Conservation (phyloP, 116 monocot species). For the Papilionanthe hybrid region DNA sequence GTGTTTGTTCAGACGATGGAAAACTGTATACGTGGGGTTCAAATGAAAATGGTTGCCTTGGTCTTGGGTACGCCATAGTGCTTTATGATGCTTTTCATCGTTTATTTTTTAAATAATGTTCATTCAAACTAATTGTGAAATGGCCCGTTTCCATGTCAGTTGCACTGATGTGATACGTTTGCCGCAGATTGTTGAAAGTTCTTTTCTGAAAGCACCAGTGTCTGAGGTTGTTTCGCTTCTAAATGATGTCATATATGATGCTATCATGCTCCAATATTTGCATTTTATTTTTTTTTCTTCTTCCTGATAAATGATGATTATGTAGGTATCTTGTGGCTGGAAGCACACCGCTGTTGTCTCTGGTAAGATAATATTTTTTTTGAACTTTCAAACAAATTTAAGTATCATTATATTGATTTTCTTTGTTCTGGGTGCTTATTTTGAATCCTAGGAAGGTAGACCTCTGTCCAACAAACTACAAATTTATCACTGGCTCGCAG, state of each 20-base stretch:
- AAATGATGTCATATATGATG: background rate
- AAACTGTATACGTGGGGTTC: slow-evolving; percentile 80
- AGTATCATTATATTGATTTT: background rate
- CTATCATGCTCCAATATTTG: slow-evolving; percentile 1
- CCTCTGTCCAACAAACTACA: background rate
- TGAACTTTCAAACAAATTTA: background rate
- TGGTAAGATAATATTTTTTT: slow-evolving; percentile 32
- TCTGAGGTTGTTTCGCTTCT: slow-evolving; percentile 43
- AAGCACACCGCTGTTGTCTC: slow-evolving; percentile 90
- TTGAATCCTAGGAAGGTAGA: background rate
- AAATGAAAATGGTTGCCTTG: slow-evolving; percentile 99
- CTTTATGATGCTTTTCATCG: background rate
- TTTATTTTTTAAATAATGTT: background rate
- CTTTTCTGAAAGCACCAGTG: slow-evolving; percentile 49
- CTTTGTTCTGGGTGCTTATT: background rate
- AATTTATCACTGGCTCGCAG: background rate
- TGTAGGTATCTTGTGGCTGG: slow-evolving; percentile 96
- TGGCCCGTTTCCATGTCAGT: slow-evolving; percentile 29
- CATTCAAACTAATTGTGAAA: background rate
- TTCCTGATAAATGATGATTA: slow-evolving; percentile 6
- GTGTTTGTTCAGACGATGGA: slow-evolving; percentile 50
- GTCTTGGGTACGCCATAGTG: slow-evolving; percentile 55
- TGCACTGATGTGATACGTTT: slow-evolving; percentile 41
- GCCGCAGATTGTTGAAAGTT: slow-evolving; percentile 54
- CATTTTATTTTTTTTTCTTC: background rate